phyloP scores from a whole-genome alignment of 345 rosid genomes.

The Pistacia atlantica region DNA sequence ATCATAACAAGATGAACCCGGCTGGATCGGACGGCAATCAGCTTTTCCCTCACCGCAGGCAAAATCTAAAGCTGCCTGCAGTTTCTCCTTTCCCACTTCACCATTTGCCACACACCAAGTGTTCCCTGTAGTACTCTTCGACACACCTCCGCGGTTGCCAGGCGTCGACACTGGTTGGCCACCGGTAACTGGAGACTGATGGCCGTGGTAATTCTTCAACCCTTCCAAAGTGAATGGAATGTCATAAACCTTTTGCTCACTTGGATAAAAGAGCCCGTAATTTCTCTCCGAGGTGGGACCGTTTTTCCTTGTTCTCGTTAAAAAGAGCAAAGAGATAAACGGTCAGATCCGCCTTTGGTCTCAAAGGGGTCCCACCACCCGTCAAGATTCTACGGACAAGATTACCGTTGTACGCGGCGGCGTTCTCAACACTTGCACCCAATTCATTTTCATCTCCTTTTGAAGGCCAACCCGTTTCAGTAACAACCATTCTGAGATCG shows the following conservation, averaged over 20 bases:
- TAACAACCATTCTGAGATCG: constrained; percentile 65
- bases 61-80: constrained; percentile 73
- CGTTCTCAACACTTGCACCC: constrained; percentile 72
- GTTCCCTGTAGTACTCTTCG: constrained; percentile 57
- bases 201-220: constrained; percentile 49
- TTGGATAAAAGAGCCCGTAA: constrained; percentile 89
- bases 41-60: constrained; percentile 96
- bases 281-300: constrained; percentile 93
- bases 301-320: constrained; percentile 72
- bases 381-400: constrained; percentile 73
- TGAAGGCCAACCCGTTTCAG: constrained; percentile 97
- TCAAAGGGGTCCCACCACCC: constrained; percentile 87
- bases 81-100: constrained; percentile 54
- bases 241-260: constrained; percentile 77
- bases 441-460: constrained; percentile 80
- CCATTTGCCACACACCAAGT: constrained; percentile 87
- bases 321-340: constrained; percentile 91
- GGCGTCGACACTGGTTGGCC: constrained; percentile 28
- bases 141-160: constrained; percentile 37
- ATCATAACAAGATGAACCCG: constrained; percentile 64
- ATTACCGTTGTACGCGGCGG: constrained; percentile 91
- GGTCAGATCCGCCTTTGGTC: constrained; percentile 79
- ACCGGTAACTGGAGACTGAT: constrained; percentile 32
- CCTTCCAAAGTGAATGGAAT: constrained; percentile 69
- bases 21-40: constrained; percentile 78